Conservation (phyloP, 192 early-diverging fungal species). For the Pilobolus umbonatus region DNA sequence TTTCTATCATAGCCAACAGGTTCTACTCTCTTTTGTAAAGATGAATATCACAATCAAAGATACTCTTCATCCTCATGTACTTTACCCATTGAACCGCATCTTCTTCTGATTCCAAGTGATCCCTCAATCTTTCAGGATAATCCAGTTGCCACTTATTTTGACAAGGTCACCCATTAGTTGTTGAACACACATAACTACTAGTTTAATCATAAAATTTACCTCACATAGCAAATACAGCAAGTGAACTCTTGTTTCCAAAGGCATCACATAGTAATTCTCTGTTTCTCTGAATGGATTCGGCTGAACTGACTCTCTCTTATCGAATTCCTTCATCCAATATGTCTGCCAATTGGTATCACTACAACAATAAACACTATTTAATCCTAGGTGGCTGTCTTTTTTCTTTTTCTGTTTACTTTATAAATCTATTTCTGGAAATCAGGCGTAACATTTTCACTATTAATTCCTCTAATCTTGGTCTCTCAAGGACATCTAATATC, state of each 20-base stretch:
- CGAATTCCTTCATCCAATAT: slow-evolving; percentile 19
- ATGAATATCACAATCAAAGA: not conserved
- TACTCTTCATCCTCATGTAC: not conserved
- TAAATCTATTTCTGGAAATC: slow-evolving; percentile 38
- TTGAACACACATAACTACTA: slow-evolving; percentile 5
- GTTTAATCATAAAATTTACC: slow-evolving; percentile 31
- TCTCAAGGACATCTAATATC: slow-evolving; percentile 41
- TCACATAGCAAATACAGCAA: slow-evolving; percentile 44
- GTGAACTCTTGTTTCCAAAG: slow-evolving; percentile 36
- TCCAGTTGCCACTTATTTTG: slow-evolving; percentile 64
- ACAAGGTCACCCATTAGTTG: no score
- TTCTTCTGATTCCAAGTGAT: slow-evolving; percentile 47
- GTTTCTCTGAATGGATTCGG: slow-evolving; percentile 34
- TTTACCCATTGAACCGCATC: slow-evolving; percentile 61
- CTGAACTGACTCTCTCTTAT: slow-evolving; percentile 30
- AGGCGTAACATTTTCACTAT: slow-evolving; percentile 44
- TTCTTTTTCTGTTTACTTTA: slow-evolving; percentile 31
- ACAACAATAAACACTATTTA: not conserved
- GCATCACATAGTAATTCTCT: slow-evolving; percentile 35
- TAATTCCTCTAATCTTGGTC: slow-evolving; percentile 38
- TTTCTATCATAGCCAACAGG: slow-evolving; percentile 65
- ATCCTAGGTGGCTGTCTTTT: no score
- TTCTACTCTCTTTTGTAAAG: slow-evolving; percentile 55
- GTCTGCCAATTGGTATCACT: slow-evolving; percentile 25
- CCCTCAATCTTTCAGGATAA: slow-evolving; percentile 58